These are phyloP conservation scores for Clonostachys byssicola DNA, from an alignment of 2,329 filamentous ascomycete species.

Conservation along the genomic window DNA sequence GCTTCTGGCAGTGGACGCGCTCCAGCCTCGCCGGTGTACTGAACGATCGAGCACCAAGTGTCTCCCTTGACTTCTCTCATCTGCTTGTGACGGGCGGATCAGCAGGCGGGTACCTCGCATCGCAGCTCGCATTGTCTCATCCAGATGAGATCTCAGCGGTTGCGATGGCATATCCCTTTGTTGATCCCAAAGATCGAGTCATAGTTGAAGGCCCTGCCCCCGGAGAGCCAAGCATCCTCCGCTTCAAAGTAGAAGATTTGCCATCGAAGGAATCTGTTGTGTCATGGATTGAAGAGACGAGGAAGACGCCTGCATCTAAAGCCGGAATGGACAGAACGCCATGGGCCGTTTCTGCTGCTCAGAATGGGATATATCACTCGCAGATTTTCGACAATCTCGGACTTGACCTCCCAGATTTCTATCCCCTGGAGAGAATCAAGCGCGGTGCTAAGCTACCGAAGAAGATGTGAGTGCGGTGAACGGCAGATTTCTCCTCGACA, in stretches of 20 bases:
- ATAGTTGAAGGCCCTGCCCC: conserved; percentile 5
- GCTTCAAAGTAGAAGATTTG: conserved; percentile 4
- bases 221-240: conserved; percentile 5
- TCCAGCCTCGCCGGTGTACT: neutral
- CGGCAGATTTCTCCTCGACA: neutral
- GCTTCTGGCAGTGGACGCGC: conserved; percentile 16
- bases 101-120: conserved; percentile 15
- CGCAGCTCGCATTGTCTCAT: conserved; percentile 12
- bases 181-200: conserved; percentile 11
- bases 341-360: conserved; percentile 4
- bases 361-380: conserved; percentile 8
- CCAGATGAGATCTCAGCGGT: conserved; percentile 10
- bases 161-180: conserved; percentile 10
- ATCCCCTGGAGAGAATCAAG: conserved; percentile 9
- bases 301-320: neutral
- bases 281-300: conserved; percentile 9
- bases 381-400: conserved; percentile 8
- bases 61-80: conserved; percentile 5
- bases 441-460: conserved; percentile 6
- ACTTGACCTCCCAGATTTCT: conserved; percentile 1
- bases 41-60: neutral
- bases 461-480: conserved; percentile 7
- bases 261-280: conserved; percentile 6
- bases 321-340: conserved; percentile 6
- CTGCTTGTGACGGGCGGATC: conserved; percentile 9